phyloP scores from a whole-genome alignment of 495 filamentous ascomycete species.

The Aspergillus ostianus region DNA sequence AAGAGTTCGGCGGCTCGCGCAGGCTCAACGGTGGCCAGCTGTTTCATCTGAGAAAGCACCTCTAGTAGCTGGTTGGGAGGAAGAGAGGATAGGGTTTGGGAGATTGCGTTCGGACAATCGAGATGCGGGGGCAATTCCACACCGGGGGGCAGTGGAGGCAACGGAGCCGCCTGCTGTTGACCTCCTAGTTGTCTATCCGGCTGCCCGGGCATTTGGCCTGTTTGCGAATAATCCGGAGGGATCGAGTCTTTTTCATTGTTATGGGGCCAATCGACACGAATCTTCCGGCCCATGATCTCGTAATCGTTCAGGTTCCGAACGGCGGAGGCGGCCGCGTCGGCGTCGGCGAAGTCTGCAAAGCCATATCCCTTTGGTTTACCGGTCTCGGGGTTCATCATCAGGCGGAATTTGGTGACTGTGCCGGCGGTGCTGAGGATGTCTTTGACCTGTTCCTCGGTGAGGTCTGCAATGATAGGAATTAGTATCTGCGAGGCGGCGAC shows the following conservation, averaged over 20 bases:
- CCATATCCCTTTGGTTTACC: constrained; percentile 95
- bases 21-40: constrained; percentile 75
- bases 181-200: constrained; percentile 35
- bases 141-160: constrained; percentile 82
- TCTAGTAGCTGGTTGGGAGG: constrained; percentile 89
- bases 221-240: constrained; percentile 48
- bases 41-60: constrained; percentile 92
- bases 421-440: constrained; percentile 87
- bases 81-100: constrained; percentile 78
- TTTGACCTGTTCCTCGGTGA: constrained; percentile 91
- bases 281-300: constrained; percentile 92
- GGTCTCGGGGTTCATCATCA: constrained; percentile 95
- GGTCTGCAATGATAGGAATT: constrained; percentile 50
- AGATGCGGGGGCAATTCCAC: constrained; percentile 78
- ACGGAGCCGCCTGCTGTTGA: constrained; percentile 37
- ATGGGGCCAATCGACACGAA: constrained; percentile 93
- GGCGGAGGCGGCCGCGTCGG: constrained; percentile 87
- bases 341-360: constrained; percentile 89
- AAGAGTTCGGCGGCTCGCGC: constrained; percentile 83
- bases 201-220: constrained; percentile 28
- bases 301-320: constrained; percentile 95
- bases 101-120: constrained; percentile 86
- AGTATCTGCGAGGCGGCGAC: constrained; percentile 6
- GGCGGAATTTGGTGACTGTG: constrained; percentile 84
- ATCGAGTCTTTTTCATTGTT: constrained; percentile 78